These are phyloP conservation scores for Golubevia sp. DNA, from an alignment of 1,284 basidiomycete species.

Conservation along the genomic window DNA sequence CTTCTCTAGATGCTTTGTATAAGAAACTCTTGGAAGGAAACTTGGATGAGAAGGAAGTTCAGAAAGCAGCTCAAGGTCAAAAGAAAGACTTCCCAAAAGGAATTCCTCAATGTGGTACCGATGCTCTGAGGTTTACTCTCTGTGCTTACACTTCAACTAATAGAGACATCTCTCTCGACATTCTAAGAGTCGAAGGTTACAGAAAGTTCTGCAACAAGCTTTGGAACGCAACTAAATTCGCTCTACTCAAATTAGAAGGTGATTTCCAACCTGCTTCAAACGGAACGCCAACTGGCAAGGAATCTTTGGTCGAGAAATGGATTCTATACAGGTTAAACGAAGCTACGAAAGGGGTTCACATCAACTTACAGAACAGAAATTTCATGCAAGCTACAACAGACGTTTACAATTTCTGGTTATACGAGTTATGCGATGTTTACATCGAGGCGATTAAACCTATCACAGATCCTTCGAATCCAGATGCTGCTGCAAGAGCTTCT, in stretches of 20 bases:
- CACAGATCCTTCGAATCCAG: constrained; percentile 66
- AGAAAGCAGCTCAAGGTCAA: constrained; percentile 88
- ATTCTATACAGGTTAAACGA: constrained; percentile 90
- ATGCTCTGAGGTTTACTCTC: constrained; percentile 91
- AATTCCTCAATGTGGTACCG: constrained; percentile 97
- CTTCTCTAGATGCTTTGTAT: constrained; percentile 81
- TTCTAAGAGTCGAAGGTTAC: constrained; percentile 96
- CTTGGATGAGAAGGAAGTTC: constrained; percentile 89
- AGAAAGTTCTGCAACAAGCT: constrained; percentile 99
- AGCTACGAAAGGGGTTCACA: constrained; percentile 78
- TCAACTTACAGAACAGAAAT: constrained; percentile 77
- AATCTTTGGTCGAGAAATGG: constrained; percentile 93
- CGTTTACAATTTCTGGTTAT: constrained; percentile 94
- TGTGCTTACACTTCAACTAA: constrained; percentile 86
- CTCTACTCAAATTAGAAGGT: constrained; percentile 63
- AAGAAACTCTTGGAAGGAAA: constrained; percentile 88
- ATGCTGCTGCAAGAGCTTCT: constrained; percentile 76
- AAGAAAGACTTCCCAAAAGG: constrained; percentile 99
- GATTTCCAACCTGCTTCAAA: constrained; percentile 40
- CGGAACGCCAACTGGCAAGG: constrained; percentile 78
- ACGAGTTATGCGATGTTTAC: constrained; percentile 97
- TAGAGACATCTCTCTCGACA: constrained; percentile 70
- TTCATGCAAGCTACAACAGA: constrained; percentile 88
- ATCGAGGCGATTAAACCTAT: constrained; percentile 94
- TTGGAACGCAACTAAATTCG: constrained; percentile 99